Evolutionary conservation across 257 asterid genomes (phyloP), one percentile per base, ranked within the genome.

Genomic region (Ocimum tenuiflorum): DNA sequence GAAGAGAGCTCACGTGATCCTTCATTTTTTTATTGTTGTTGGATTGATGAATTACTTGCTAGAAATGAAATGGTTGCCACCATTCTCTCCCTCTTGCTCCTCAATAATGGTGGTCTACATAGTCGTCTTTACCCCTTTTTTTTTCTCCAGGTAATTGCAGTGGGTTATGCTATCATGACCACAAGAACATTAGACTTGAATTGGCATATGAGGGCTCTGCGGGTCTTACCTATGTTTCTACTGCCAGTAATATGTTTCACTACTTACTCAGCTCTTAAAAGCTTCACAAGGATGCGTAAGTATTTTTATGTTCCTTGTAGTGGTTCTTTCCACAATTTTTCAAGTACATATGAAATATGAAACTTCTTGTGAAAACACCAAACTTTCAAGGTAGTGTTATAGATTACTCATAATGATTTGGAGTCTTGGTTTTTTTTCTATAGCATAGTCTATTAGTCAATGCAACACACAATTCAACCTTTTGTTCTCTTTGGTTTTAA

Each of bases 201-300:
- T 72, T 94, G 94, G 97, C 86, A 85, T 79, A 78, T 83, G 82
- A 88, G 96, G 78, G 95, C 97, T 60, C 43, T 82, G 78, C 85
- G 85, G 6, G 94, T 94, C 53, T 77, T 85, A 73, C 99, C 99
- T 18, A 87, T 88, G 90, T 90, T 94, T 80, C 80, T 88, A 67
- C 77, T 90, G 62, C 99, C 97, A 60, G 83, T 73, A n/a, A 57
- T 86, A 64, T 78, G 80, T 65, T 81, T 76, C 77, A 29, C 85
- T 74, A 75, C 74, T n/a, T 82, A 79, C 65, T 83, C 94, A 6
- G 75, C 72, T 2, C 68, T 88, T 49, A 65, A 81, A 75, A 82
- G 91, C 80, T 75, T 78, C 83, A 83, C 77, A 27, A 88, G 71
- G 84, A 89, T 90, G 84, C 75, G 98, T 92, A 87, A 84, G 98